A percentile compares a stretch with the other conserved stretches of the same genome.
Conservation (phyloP, 129 eudicot species). For the Flaveria linearis region DNA sequence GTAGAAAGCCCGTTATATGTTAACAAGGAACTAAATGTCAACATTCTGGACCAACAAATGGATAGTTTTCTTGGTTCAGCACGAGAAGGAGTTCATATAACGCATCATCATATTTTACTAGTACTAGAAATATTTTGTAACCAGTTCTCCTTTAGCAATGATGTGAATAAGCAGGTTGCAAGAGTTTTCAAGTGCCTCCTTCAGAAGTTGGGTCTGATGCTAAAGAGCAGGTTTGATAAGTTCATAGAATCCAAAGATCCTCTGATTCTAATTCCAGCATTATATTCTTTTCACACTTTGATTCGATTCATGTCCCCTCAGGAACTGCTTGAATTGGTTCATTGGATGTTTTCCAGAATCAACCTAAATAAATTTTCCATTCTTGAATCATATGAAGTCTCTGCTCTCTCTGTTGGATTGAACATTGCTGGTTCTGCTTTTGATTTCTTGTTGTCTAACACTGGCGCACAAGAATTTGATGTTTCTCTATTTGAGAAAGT, state of each 20-base stretch:
- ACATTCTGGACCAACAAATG: slow-evolving; percentile 36
- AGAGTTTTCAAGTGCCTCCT: slow-evolving; percentile 42
- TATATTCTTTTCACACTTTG: slow-evolving; percentile 55
- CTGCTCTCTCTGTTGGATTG: slow-evolving; percentile 59
- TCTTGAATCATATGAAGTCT: slow-evolving; percentile 35
- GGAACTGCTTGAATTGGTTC: slow-evolving; percentile 72
- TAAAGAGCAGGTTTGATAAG: slow-evolving; percentile 54
- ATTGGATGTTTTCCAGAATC: slow-evolving; percentile 57
- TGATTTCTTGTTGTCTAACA: slow-evolving; percentile 41
- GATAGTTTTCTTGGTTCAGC: slow-evolving; percentile 47
- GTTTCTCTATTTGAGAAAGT: slow-evolving; percentile 58
- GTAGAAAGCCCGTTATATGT: slow-evolving; percentile 51
- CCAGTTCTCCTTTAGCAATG: slow-evolving; percentile 13
- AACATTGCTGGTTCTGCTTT: slow-evolving; percentile 65
- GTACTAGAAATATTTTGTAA: slow-evolving; percentile 48
- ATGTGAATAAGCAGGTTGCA: slow-evolving; percentile 30
- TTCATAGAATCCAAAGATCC: slow-evolving; percentile 48
- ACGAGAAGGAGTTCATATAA: slow-evolving; percentile 51
- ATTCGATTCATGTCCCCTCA: slow-evolving; percentile 71
- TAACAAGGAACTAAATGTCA: slow-evolving; percentile 41
- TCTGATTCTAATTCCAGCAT: slow-evolving; percentile 51
- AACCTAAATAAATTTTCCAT: slow-evolving; percentile 34
- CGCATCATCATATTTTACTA: slow-evolving; percentile 55
- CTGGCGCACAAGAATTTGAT: slow-evolving; percentile 42
- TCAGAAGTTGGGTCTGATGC: slow-evolving; percentile 45